A percentile compares a stretch with the other conserved stretches of the same genome.
Evolutionary conservation across 768 basidiomycete species (phyloP).

Genomic region (Goffeauzyma gilvescens): DNA sequence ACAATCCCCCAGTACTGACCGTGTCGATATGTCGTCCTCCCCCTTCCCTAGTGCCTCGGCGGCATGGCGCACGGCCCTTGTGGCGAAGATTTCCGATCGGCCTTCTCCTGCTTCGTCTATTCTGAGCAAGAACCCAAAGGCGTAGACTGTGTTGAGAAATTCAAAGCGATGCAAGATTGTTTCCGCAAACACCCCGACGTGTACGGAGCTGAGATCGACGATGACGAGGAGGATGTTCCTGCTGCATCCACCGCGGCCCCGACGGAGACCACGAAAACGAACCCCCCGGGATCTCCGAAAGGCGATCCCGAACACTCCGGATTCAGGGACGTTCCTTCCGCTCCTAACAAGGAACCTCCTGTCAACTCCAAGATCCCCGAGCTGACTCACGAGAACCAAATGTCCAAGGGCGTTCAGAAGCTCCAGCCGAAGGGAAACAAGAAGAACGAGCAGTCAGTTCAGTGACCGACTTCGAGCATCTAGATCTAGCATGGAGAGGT

Average conservation of each 20-base stretch:
- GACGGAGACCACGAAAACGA: background rate
- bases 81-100: constrained; percentile 75
- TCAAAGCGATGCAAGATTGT: constrained; percentile 93
- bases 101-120: constrained; percentile 90
- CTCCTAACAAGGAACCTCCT: constrained; percentile 13
- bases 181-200: constrained; percentile 88
- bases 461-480: no score
- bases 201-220: constrained; percentile 45
- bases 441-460: constrained; percentile 9
- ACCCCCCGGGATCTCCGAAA: background rate
- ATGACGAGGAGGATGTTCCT: constrained; percentile 13
- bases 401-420: constrained; percentile 12
- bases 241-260: background rate
- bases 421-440: constrained; percentile 8
- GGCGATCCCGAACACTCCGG: constrained; percentile 1
- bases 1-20: background rate
- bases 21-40: background rate
- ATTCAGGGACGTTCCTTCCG: constrained; percentile 6
- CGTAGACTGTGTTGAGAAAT: constrained; percentile 91
- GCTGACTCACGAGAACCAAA: constrained; percentile 11
- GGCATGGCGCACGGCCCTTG: constrained; percentile 98
- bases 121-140: constrained; percentile 94
- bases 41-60: constrained; percentile 48
- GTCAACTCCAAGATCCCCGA: constrained; percentile 7
- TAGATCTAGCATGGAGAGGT: no score